A percentile compares a stretch with the other conserved stretches of the same genome.
phyloP scores from a whole-genome alignment of 495 filamentous ascomycete species.

The Trichoderma parareesei region DNA sequence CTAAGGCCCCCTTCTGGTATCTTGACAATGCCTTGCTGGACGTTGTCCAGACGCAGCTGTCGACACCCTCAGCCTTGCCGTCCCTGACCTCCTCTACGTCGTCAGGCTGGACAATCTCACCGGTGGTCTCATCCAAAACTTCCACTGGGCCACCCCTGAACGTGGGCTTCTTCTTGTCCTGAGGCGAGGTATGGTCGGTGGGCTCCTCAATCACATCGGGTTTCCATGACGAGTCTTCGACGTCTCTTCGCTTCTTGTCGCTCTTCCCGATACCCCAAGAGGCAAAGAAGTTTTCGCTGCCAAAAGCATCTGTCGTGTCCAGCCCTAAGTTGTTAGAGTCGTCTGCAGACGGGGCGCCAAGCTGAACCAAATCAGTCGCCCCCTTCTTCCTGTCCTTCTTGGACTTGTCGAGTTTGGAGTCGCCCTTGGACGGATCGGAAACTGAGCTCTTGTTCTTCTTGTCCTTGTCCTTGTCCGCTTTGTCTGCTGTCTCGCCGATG shows the following conservation, averaged over 20 bases:
- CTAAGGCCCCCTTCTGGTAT: constrained; percentile 26
- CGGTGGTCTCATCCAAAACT: constrained; percentile 26
- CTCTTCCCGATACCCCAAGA: constrained; percentile 28
- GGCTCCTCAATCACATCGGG: constrained; percentile 9
- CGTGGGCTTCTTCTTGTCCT: constrained; percentile 36
- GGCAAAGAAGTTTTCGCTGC: constrained; percentile 29
- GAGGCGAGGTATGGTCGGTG: constrained; percentile 18
- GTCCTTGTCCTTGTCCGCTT: constrained; percentile 7
- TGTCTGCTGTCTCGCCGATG: neutral
- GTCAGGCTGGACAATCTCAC: constrained; percentile 29
- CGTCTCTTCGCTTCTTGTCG: constrained; percentile 34
- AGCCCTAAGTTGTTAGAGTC: constrained; percentile 15
- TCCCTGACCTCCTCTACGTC: constrained; percentile 35
- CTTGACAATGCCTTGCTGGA: constrained; percentile 32
- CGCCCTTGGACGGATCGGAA: constrained; percentile 5
- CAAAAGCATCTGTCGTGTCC: neutral
- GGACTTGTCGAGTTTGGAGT: constrained; percentile 11
- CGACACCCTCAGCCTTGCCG: constrained; percentile 28
- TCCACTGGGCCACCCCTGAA: constrained; percentile 33
- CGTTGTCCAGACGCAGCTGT: constrained; percentile 22
- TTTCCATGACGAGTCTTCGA: constrained; percentile 31
- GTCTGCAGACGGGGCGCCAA: constrained; percentile 22
- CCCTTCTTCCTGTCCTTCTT: constrained; percentile 26
- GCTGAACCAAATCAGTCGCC: constrained; percentile 25
- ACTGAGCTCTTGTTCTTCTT: constrained; percentile 21